phyloP scores from a whole-genome alignment of 1,284 basidiomycete genomes.

The Tranzscheliella williamsii region DNA sequence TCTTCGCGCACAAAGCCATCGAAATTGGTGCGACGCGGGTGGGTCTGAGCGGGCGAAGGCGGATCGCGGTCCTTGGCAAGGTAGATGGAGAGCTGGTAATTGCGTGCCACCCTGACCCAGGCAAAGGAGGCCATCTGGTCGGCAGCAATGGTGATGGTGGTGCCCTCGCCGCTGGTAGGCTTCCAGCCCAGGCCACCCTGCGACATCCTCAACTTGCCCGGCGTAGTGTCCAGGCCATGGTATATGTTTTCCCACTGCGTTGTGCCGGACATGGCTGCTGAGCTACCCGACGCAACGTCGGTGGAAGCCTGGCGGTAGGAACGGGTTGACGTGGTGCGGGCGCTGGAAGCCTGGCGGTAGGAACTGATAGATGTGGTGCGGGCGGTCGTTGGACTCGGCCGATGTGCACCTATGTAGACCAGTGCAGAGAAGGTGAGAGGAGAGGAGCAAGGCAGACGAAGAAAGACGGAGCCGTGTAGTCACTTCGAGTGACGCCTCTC shows the following conservation, averaged over 20 bases:
- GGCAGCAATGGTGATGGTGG: conserved; percentile 52
- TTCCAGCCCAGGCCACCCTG: conserved; percentile 58
- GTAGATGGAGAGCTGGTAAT: conserved; percentile 84
- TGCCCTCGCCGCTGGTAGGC: conserved; percentile 32
- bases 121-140: conserved; percentile 51
- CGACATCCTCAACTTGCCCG: conserved; percentile 69
- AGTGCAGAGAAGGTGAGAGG: too few species aligned
- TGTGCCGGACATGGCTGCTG: conserved; percentile 35
- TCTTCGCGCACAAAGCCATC: conserved; percentile 91
- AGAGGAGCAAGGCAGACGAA: too few species aligned
- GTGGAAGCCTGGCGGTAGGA: too few species aligned
- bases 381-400: too few species aligned
- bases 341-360: too few species aligned
- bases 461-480: too few species aligned
- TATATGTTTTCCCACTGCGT: conserved; percentile 81
- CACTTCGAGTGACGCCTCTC: neutral
- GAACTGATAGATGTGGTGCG: too few species aligned
- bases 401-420: too few species aligned
- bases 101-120: conserved; percentile 72
- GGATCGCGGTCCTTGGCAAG: conserved; percentile 70
- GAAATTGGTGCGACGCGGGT: conserved; percentile 72
- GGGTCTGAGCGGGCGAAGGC: conserved; percentile 29
- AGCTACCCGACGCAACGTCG: too few species aligned
- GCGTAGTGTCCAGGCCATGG: conserved; percentile 72
- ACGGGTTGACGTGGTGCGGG: too few species aligned